Conservation (phyloP, 1,139 yeast genomes). For the Saccharomyces pastorianus region DNA sequence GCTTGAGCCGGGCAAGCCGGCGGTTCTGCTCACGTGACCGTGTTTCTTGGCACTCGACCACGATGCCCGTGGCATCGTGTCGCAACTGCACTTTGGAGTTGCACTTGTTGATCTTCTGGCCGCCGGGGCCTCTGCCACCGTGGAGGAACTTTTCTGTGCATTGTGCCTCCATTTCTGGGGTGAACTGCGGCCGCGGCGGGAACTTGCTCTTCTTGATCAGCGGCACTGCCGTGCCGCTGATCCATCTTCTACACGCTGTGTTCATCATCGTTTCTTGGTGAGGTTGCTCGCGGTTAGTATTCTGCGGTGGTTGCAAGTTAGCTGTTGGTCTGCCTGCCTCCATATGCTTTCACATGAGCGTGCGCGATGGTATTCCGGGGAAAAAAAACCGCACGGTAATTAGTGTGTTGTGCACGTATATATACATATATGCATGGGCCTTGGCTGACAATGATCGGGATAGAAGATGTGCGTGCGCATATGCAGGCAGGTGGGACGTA, state of each 20-base stretch:
- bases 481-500: no score
- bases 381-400: no score
- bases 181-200: slow-evolving; percentile 78
- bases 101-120: slow-evolving; percentile 90
- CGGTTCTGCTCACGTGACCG: slow-evolving; percentile 84
- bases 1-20: slow-evolving; percentile 69
- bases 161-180: slow-evolving; percentile 41
- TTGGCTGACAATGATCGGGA: no score
- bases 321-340: no score
- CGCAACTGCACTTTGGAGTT: slow-evolving; percentile 85
- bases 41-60: slow-evolving; percentile 80
- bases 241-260: background rate
- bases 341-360: no score
- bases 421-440: no score
- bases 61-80: slow-evolving; percentile 81
- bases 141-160: slow-evolving; percentile 74
- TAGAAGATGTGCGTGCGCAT: no score
- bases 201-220: slow-evolving; percentile 37
- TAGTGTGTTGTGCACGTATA: no score
- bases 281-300: no score
- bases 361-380: no score
- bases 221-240: background rate
- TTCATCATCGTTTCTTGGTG: background rate
- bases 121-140: slow-evolving; percentile 94
- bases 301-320: background rate